phyloP scores from a whole-genome alignment of 1,284 basidiomycete genomes.

The Boletus semigastroideus region DNA sequence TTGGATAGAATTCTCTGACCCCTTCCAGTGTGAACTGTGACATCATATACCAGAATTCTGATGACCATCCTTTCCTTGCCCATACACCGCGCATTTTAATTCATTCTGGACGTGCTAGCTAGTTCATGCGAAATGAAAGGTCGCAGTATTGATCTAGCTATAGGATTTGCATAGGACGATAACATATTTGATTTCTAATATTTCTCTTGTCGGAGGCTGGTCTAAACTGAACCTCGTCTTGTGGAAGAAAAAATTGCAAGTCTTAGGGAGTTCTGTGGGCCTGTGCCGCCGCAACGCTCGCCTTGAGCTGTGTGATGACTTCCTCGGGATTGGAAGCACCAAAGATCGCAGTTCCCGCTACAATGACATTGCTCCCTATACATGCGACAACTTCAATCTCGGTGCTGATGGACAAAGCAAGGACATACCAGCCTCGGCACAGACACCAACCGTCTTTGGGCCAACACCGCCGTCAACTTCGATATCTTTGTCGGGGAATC shows the following conservation, averaged over 20 bases:
- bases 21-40: constrained; percentile 26
- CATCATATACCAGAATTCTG: constrained; percentile 32
- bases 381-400: neutral
- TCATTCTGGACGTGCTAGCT: constrained; percentile 16
- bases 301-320: constrained; percentile 75
- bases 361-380: constrained; percentile 94
- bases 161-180: constrained; percentile 23
- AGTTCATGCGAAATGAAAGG: constrained; percentile 9
- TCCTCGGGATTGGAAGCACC: constrained; percentile 74
- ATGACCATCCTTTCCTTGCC: constrained; percentile 25
- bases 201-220: neutral
- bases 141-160: constrained; percentile 12
- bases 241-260: neutral
- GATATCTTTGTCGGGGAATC: constrained; percentile 93
- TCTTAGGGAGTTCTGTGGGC: constrained; percentile 38
- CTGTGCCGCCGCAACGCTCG: constrained; percentile 70
- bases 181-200: constrained; percentile 31
- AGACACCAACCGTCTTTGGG: constrained; percentile 85
- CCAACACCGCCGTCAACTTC: constrained; percentile 98
- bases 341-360: constrained; percentile 97
- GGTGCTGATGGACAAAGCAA: neutral
- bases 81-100: constrained; percentile 21
- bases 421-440: constrained; percentile 83
- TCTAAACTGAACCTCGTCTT: neutral
- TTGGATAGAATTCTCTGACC: constrained; percentile 35